phyloP scores from a whole-genome alignment of 2,329 filamentous ascomycete species.

The Ceratocystis variospora region DNA sequence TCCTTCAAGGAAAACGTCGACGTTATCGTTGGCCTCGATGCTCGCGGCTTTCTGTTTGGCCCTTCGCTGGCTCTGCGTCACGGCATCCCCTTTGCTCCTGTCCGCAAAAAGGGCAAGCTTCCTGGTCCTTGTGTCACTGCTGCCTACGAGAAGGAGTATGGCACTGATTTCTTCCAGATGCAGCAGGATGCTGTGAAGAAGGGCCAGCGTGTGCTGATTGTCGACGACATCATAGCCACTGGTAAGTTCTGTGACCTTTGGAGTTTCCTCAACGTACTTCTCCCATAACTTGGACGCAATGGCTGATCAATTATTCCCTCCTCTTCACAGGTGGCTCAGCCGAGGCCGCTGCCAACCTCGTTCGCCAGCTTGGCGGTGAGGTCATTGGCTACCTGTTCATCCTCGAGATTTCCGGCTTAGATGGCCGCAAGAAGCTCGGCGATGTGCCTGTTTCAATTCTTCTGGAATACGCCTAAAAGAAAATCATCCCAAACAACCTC shows the following conservation, averaged over 20 bases:
- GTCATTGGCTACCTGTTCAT: constrained; percentile 88
- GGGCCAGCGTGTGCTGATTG: constrained; percentile 80
- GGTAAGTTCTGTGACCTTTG: constrained; percentile 43
- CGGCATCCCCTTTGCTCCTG: constrained; percentile 77
- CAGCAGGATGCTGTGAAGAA: constrained; percentile 71
- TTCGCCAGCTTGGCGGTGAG: constrained; percentile 72
- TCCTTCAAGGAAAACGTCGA: constrained; percentile 58
- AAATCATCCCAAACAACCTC: neutral
- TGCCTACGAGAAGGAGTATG: constrained; percentile 89
- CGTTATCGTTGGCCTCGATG: constrained; percentile 85
- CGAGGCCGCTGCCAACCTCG: constrained; percentile 70
- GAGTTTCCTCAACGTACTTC: constrained; percentile 17
- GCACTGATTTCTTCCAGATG: constrained; percentile 90
- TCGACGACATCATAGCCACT: constrained; percentile 97
- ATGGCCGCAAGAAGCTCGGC: constrained; percentile 79
- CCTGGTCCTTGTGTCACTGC: constrained; percentile 79
- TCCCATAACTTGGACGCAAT: neutral
- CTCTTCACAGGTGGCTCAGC: constrained; percentile 65
- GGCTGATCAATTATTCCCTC: constrained; percentile 5
- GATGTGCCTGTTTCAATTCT: constrained; percentile 67
- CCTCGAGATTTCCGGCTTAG: constrained; percentile 85
- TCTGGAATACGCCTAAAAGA: constrained; percentile 42
- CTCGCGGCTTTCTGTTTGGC: constrained; percentile 89
- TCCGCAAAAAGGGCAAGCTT: constrained; percentile 91
- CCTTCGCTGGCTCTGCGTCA: constrained; percentile 73